These are phyloP conservation scores for Jacaranda copaia DNA, from an alignment of 257 asterid species.

Conservation along the genomic window DNA sequence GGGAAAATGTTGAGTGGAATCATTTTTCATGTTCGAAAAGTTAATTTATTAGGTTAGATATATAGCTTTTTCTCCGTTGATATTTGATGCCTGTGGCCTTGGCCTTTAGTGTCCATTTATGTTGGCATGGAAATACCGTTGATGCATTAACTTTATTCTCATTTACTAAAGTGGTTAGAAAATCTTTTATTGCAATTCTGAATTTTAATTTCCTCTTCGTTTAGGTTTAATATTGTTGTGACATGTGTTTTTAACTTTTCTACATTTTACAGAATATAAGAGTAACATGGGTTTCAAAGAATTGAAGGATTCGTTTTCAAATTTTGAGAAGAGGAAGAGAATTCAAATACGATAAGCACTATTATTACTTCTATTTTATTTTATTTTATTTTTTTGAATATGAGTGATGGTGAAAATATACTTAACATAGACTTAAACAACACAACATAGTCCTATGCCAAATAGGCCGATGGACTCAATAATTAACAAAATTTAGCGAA, in stretches of 20 bases:
- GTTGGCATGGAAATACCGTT: not conserved
- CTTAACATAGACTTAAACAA: too few species aligned
- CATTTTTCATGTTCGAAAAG: not conserved
- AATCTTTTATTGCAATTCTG: not conserved
- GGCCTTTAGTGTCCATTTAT: not conserved
- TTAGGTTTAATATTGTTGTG: not conserved
- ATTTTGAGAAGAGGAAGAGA: not conserved
- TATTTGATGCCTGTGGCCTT: not conserved
- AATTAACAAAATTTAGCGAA: too few species aligned
- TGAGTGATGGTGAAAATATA: not conserved
- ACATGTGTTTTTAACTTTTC: not conserved
- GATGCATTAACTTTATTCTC: slow-evolving; percentile 1
- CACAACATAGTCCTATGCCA: not conserved
- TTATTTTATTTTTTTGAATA: too few species aligned
- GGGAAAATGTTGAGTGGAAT: slow-evolving; percentile 1
- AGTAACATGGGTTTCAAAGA: too few species aligned
- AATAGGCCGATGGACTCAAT: too few species aligned
- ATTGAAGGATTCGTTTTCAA: too few species aligned
- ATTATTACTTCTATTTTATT: too few species aligned
- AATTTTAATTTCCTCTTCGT: not conserved
- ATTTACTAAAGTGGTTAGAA: not conserved
- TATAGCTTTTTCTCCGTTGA: not conserved
- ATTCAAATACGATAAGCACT: too few species aligned
- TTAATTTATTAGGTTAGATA: not conserved
- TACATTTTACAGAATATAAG: too few species aligned